Percentiles rank a stretch among this genome's conserved stretches.
Evolutionary conservation across 208 protist genomes (phyloP).

Genomic region (Leishmania aethiopica): DNA sequence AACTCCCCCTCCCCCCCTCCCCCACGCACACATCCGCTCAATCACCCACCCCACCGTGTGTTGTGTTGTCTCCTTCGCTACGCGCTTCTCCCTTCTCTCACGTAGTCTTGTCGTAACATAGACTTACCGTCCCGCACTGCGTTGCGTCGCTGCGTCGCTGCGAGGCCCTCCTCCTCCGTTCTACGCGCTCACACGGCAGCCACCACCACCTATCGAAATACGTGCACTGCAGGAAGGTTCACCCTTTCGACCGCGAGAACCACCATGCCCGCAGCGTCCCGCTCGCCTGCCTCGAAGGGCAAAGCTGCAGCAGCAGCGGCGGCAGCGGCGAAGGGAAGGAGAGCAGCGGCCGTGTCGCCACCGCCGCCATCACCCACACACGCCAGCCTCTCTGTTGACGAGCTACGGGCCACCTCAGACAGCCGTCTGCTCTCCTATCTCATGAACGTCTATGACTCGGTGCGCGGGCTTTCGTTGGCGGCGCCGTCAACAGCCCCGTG

Average conservation of each 20-base stretch:
- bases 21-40: too few species aligned
- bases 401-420: slow-evolving; percentile 28
- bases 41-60: not conserved
- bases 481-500: not conserved
- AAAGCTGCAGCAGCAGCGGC: not conserved
- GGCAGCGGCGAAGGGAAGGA: not conserved
- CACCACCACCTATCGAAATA: not conserved
- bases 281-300: not conserved
- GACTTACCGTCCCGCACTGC: not conserved
- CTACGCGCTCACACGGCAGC: not conserved
- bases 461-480: slow-evolving; percentile 10
- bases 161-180: not conserved
- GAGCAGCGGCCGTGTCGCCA: not conserved
- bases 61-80: not conserved
- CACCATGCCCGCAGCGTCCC: not conserved
- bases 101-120: not conserved
- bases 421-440: slow-evolving; percentile 32
- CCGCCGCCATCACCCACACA: not conserved
- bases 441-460: slow-evolving; percentile 13
- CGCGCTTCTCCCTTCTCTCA: not conserved
- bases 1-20: not conserved
- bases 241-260: not conserved
- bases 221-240: not conserved
- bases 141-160: not conserved
- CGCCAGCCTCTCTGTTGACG: slow-evolving; percentile 11